Percentiles rank a stretch among this genome's conserved stretches.
Evolutionary conservation across 148 eudicot genomes (phyloP).

Genomic region (Hydrangea macrophylla): DNA sequence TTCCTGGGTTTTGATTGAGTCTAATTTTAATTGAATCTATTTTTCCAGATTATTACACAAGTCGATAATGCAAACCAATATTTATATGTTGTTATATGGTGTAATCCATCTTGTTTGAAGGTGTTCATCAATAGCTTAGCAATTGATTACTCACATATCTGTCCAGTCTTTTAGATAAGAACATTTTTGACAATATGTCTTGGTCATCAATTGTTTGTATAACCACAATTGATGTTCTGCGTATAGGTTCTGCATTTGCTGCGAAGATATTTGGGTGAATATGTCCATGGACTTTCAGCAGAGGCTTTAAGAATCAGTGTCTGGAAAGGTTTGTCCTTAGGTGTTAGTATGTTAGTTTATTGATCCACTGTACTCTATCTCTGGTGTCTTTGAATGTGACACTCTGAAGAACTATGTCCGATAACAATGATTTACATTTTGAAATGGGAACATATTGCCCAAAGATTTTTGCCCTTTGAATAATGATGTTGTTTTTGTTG

Average conservation of each 20-base stretch:
- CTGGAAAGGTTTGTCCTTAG: slow-evolving; percentile 73
- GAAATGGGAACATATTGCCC: background rate
- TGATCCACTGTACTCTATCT: background rate
- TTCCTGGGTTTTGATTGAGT: no score
- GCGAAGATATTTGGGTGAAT: slow-evolving; percentile 90
- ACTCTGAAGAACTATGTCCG: slow-evolving; percentile 4
- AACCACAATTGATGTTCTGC: background rate
- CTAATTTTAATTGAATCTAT: background rate
- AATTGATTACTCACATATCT: background rate
- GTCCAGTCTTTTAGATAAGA: background rate
- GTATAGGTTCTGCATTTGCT: slow-evolving; percentile 91
- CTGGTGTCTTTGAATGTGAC: background rate
- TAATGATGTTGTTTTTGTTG: background rate
- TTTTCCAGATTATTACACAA: no score
- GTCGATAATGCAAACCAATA: background rate
- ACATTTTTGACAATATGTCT: background rate
- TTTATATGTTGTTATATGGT: no score
- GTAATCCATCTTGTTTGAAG: background rate
- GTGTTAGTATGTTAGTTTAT: background rate
- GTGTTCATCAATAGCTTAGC: background rate
- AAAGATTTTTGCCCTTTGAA: slow-evolving; percentile 5
- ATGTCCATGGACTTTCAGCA: slow-evolving; percentile 88
- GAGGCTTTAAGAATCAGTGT: slow-evolving; percentile 93
- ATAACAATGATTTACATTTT: background rate
- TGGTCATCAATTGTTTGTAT: background rate